A percentile compares a stretch with the other conserved stretches of the same genome.
phyloP scores from a whole-genome alignment of 2,329 filamentous ascomycete species.

The Fusarium penzigii region DNA sequence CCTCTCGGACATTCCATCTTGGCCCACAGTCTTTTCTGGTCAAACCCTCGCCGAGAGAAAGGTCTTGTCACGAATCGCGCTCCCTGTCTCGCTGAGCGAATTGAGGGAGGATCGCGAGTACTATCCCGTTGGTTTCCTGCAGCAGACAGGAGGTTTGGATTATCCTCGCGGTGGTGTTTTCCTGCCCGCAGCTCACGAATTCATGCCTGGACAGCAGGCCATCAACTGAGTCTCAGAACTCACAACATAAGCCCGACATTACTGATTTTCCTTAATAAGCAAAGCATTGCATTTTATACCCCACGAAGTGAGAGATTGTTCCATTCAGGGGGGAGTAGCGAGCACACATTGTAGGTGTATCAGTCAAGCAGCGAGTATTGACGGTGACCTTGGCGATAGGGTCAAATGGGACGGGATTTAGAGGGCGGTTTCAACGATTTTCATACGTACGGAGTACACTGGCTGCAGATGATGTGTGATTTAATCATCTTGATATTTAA shows the following conservation, averaged over 20 bases:
- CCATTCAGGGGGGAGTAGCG: too few relatives aligned
- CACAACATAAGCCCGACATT: too few relatives aligned
- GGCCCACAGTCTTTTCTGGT: constrained; percentile 28
- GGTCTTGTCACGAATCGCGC: constrained; percentile 33
- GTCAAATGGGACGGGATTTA: constrained; percentile 13
- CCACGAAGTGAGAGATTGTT: too few relatives aligned
- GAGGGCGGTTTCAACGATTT: constrained; percentile 16
- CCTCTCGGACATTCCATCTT: constrained; percentile 13
- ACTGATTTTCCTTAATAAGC: too few relatives aligned
- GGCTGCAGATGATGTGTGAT: constrained; percentile 10
- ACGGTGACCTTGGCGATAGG: not conserved
- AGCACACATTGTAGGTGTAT: too few relatives aligned
- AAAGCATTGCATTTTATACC: too few relatives aligned
- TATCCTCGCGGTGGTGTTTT: constrained; percentile 22
- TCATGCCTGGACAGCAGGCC: constrained; percentile 9
- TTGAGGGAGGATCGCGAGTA: constrained; percentile 35
- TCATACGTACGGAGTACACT: constrained; percentile 8
- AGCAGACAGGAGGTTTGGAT: constrained; percentile 31
- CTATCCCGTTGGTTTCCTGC: constrained; percentile 33
- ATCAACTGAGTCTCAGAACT: too few relatives aligned
- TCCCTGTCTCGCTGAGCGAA: constrained; percentile 34
- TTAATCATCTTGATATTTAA: constrained; percentile 22
- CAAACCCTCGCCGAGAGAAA: constrained; percentile 35
- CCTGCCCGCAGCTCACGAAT: constrained; percentile 8
- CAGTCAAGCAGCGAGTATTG: too few relatives aligned